phyloP scores from a whole-genome alignment of 768 basidiomycete species.

The Suillus decipiens region DNA sequence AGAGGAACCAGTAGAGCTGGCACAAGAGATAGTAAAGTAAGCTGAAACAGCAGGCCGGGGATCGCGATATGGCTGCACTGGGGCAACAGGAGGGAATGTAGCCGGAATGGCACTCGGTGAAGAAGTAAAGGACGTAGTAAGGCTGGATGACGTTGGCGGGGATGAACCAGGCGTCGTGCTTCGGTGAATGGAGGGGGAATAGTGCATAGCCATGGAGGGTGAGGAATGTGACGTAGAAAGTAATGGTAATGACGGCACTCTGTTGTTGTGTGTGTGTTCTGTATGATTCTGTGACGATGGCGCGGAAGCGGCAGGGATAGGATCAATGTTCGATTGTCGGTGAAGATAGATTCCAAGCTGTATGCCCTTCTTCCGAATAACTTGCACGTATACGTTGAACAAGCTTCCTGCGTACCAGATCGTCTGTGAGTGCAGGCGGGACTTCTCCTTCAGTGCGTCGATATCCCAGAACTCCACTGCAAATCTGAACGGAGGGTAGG shows the following conservation, averaged over 20 bases:
- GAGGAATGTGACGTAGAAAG: conserved; percentile 29
- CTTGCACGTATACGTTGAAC: conserved; percentile 88
- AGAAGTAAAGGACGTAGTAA: conserved; percentile 26
- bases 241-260: conserved; percentile 33
- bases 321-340: conserved; percentile 79
- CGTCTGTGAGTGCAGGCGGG: conserved; percentile 79
- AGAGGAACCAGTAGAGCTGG: conserved; percentile 77
- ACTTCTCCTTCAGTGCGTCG: conserved; percentile 80
- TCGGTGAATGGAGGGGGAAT: conserved; percentile 48
- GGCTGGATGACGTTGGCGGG: conserved; percentile 22
- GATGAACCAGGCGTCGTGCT: conserved; percentile 45
- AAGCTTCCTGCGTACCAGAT: conserved; percentile 89
- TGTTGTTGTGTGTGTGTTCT: conserved; percentile 29
- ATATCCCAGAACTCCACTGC: conserved; percentile 91
- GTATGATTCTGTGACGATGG: conserved; percentile 39
- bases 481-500: conserved; percentile 82
- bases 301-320: conserved; percentile 70
- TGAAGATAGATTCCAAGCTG: conserved; percentile 91
- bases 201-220: conserved; percentile 32
- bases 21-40: conserved; percentile 83
- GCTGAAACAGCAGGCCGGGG: conserved; percentile 70
- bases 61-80: conserved; percentile 75
- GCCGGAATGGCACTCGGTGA: conserved; percentile 35
- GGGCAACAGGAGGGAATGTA: conserved; percentile 47
- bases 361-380: conserved; percentile 76